These are phyloP conservation scores for Gaeumannomyces sp. DNA, from an alignment of 2,329 filamentous ascomycete species.

Conservation along the genomic window DNA sequence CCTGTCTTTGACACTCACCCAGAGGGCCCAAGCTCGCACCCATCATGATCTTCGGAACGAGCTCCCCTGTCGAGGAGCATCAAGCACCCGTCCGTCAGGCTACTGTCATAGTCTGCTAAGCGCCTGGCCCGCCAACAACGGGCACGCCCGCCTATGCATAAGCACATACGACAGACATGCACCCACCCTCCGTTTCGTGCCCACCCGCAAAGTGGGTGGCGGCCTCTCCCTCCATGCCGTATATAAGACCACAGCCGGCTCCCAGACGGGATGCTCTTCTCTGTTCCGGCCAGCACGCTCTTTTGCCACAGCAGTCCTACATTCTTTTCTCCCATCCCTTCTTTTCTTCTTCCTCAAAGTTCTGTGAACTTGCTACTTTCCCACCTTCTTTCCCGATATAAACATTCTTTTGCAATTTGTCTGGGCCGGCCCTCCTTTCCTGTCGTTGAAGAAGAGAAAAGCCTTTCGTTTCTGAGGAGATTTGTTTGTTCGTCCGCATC, in stretches of 20 bases:
- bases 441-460: constrained; percentile 10
- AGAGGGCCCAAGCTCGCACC: neutral
- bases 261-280: neutral
- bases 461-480: neutral
- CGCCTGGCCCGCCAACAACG: too few relatives aligned
- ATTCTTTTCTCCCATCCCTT: constrained; percentile 1
- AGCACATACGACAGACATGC: neutral
- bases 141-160: too few relatives aligned
- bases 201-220: neutral
- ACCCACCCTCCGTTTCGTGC: neutral
- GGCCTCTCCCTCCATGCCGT: neutral
- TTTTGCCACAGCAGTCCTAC: constrained; percentile 5
- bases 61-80: neutral
- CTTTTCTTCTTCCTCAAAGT: constrained; percentile 10
- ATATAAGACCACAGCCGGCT: constrained; percentile 10
- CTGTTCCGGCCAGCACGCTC: constrained; percentile 8
- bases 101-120: too few relatives aligned
- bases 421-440: constrained; percentile 15
- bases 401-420: neutral
- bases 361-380: constrained; percentile 16
- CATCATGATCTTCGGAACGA: neutral
- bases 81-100: too few relatives aligned
- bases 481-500: constrained; percentile 11
- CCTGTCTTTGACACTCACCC: neutral
- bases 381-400: constrained; percentile 10